phyloP scores from a whole-genome alignment of 805 yeast species.

The Sugiyamaella lignohabitans region DNA sequence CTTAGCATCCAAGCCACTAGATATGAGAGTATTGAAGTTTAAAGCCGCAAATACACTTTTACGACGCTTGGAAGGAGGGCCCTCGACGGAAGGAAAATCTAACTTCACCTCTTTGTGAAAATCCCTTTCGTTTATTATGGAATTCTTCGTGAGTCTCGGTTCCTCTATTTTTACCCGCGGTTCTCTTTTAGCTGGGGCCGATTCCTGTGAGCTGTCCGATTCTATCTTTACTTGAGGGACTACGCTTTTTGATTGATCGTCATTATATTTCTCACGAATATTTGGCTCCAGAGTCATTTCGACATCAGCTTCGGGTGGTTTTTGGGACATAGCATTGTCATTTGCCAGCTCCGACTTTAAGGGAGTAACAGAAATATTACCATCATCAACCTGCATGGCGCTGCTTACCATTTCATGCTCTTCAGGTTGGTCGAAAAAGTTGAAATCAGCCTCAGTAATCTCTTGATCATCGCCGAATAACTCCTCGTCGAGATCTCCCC shows the following conservation, averaged over 20 bases:
- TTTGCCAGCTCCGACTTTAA: not conserved
- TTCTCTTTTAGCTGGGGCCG: not conserved
- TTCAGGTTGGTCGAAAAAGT: conserved; percentile 35
- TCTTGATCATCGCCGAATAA: conserved; percentile 33
- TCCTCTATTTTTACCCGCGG: not conserved
- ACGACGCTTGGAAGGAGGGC: conserved; percentile 21
- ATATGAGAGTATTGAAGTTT: conserved; percentile 72
- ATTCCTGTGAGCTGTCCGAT: not conserved
- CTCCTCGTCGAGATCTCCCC: conserved; percentile 29
- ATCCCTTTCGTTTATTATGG: not conserved
- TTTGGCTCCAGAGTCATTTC: not conserved
- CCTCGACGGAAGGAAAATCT: not conserved
- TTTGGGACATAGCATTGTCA: not conserved
- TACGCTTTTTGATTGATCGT: no score
- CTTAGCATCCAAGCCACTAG: conserved; percentile 71
- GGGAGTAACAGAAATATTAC: conserved; percentile 7
- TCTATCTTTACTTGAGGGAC: not conserved
- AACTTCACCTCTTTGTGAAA: no score
- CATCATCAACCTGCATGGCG: not conserved
- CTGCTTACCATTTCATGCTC: conserved; percentile 8
- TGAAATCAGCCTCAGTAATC: conserved; percentile 39
- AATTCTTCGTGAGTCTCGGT: not conserved
- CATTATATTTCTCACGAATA: not conserved
- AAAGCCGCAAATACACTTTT: conserved; percentile 76
- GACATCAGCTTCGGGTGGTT: not conserved